phyloP scores from a whole-genome alignment of 179 eudicot genomes.

The Actinidia arguta region DNA sequence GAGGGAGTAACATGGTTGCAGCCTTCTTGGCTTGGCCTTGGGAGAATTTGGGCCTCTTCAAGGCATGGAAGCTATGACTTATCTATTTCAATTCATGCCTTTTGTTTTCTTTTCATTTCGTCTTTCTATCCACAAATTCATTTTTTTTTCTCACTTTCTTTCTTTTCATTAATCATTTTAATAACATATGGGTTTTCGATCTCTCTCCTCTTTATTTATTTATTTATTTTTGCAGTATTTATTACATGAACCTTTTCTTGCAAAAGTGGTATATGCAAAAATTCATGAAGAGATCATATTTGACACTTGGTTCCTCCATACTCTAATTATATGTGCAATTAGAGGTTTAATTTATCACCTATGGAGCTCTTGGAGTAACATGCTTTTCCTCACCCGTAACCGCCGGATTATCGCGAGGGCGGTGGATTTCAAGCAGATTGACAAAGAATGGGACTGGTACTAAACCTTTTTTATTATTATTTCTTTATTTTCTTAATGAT shows the following conservation, averaged over 20 bases:
- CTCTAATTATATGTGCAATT: constrained; percentile 51
- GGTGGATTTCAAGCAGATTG: constrained; percentile 77
- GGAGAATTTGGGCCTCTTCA: constrained; percentile 21
- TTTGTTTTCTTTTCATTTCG: not conserved
- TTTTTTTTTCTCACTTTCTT: not conserved
- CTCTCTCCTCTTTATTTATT: not conserved
- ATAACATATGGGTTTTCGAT: not conserved
- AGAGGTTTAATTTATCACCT: constrained; percentile 53
- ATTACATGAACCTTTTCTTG: constrained; percentile 71
- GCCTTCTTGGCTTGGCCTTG: constrained; percentile 22
- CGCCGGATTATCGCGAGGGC: constrained; percentile 63
- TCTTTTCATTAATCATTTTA: not conserved
- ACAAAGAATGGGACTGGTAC: constrained; percentile 92
- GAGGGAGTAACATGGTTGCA: constrained; percentile 13
- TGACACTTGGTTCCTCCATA: constrained; percentile 64
- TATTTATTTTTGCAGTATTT: constrained; percentile 49
- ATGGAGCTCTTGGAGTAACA: constrained; percentile 56
- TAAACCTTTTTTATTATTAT: not conserved
- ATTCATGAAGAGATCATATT: constrained; percentile 45
- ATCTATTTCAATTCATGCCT: not conserved
- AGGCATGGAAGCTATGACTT: constrained; percentile 11
- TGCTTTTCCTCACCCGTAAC: constrained; percentile 62
- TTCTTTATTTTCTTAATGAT: not conserved
- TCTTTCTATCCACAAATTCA: too few relatives aligned
- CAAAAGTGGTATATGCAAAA: constrained; percentile 50